A percentile compares a stretch with the other conserved stretches of the same genome.
Evolutionary conservation across 192 early-diverging fungal species (phyloP).

Genomic region (Coemansia pectinata): DNA sequence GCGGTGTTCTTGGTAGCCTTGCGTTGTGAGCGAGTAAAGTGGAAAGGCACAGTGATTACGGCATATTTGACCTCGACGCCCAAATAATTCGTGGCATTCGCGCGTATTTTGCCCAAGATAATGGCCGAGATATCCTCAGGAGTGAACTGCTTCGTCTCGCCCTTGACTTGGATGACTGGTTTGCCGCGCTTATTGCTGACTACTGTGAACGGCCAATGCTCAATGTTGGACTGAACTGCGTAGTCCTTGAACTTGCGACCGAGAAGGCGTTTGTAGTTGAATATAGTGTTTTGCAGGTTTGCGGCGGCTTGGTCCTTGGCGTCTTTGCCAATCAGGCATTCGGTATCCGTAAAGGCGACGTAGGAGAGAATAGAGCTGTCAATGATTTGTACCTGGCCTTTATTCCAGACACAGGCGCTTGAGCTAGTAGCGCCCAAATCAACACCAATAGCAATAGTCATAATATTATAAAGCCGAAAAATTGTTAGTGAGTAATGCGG

Average conservation of each 20-base stretch:
- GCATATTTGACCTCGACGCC: slow-evolving; percentile 79
- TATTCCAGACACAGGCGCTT: slow-evolving; percentile 65
- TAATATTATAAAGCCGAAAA: no score
- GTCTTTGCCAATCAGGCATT: slow-evolving; percentile 97
- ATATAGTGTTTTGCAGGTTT: slow-evolving; percentile 97
- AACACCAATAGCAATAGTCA: slow-evolving; percentile 52
- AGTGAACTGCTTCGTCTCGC: slow-evolving; percentile 76
- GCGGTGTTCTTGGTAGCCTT: slow-evolving; percentile 98
- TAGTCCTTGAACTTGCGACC: slow-evolving; percentile 87
- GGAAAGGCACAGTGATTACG: slow-evolving; percentile 95
- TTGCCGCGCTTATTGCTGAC: slow-evolving; percentile 75
- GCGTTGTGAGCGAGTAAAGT: slow-evolving; percentile 98
- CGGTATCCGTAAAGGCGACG: slow-evolving; percentile 92
- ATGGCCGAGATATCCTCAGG: slow-evolving; percentile 96
- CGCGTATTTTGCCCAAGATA: slow-evolving; percentile 96
- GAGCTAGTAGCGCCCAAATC: slow-evolving; percentile 61
- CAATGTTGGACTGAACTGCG: slow-evolving; percentile 97
- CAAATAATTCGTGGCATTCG: slow-evolving; percentile 88
- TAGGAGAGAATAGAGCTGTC: slow-evolving; percentile 96
- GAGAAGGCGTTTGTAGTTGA: slow-evolving; percentile 97
- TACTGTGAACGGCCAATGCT: slow-evolving; percentile 97
- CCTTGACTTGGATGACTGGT: slow-evolving; percentile 91
- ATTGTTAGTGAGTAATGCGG: no score
- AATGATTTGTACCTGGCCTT: slow-evolving; percentile 87
- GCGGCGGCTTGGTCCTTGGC: slow-evolving; percentile 98